Base-by-base conservation (phyloP, 768 basidiomycete genomes). In the Kwoniella bestiolae region DNA sequence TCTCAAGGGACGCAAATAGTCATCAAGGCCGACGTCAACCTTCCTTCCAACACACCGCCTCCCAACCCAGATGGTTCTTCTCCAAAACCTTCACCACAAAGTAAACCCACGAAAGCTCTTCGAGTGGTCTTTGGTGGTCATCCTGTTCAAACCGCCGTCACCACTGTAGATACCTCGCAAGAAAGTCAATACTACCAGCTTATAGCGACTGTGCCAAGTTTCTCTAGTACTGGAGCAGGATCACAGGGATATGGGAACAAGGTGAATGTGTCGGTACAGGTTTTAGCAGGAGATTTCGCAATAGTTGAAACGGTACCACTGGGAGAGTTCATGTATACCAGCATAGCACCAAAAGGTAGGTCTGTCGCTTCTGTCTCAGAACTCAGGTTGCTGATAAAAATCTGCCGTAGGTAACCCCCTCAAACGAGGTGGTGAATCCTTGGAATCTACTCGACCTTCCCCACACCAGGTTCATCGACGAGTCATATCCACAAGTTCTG, bases 51-150 rank as follows among this genome's bases (percentile, higher is more conserved):
- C 89, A 73, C 85, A 85, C 71, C 86, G 83, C 67, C 91, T 85
- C 80, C 82, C 84, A 14, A 89, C 88, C 14, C 79, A 83, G 31
- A 85, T 86, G 77, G 89, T 87, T 67, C 85, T 84, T 91, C 79
- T 86, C 88, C 81, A 81, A 80, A 68, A 83, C 83, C 66, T 53
- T 64, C 58, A 31, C 46, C 60, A 83, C 83, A 14, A 80, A 81
- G 34, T 35, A 44, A 47, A n/a, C 58, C 63, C 31, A 83, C 85
- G 9, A 85, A 90, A 38, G 87, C 85, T 65, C 86, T 92, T 25
- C 87, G 91, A 56, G 86, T 93, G 68, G 87, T 92, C 71, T 84
- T 93, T 68, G 91, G 89, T 31, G 79, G 83, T 65, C 87, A 85
- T 67, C 86, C 90, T 2, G 84, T 92, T 26, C 83, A 83, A 34